phyloP scores from a whole-genome alignment of 1,284 basidiomycete species.

The Moniliophthora roreri region DNA sequence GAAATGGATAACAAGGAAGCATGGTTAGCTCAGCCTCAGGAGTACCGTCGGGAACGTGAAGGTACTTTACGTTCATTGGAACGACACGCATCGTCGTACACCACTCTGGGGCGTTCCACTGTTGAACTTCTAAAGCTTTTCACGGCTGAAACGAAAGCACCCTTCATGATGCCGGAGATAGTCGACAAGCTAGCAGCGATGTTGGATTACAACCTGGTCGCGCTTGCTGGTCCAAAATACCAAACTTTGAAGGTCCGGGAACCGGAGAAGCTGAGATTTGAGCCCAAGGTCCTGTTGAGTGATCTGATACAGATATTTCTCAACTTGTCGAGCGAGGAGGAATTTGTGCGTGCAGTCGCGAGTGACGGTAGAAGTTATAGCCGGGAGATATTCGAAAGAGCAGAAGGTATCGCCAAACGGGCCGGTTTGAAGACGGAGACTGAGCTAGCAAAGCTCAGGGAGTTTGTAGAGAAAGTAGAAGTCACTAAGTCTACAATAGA shows the following conservation, averaged over 20 bases:
- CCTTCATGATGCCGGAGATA: slow-evolving; percentile 97
- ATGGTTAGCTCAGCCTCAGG: slow-evolving; percentile 67
- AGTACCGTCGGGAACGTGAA: slow-evolving; percentile 86
- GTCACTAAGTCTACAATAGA: slow-evolving; percentile 75
- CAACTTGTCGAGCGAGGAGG: slow-evolving; percentile 79
- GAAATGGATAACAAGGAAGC: slow-evolving; percentile 77
- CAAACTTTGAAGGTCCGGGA: slow-evolving; percentile 86
- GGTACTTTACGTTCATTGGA: slow-evolving; percentile 79
- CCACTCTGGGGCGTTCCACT: slow-evolving; percentile 84
- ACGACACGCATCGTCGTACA: slow-evolving; percentile 83
- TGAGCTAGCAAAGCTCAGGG: slow-evolving; percentile 75
- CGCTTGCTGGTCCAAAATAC: slow-evolving; percentile 86
- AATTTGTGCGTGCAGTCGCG: slow-evolving; percentile 90
- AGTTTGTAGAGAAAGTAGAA: slow-evolving; percentile 85
- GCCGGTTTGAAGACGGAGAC: slow-evolving; percentile 75
- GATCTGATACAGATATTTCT: slow-evolving; percentile 93
- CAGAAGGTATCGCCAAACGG: slow-evolving; percentile 69
- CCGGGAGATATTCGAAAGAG: slow-evolving; percentile 82
- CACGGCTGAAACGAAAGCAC: slow-evolving; percentile 87
- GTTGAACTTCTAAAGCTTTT: slow-evolving; percentile 90
- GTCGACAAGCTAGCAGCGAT: slow-evolving; percentile 95
- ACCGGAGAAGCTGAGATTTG: slow-evolving; percentile 88
- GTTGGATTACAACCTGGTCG: slow-evolving; percentile 93
- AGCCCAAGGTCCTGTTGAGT: slow-evolving; percentile 80
- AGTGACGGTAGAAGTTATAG: slow-evolving; percentile 91